Conservation (phyloP, 371 early-diverging fungal genomes). For the Coemansia sp. region DNA sequence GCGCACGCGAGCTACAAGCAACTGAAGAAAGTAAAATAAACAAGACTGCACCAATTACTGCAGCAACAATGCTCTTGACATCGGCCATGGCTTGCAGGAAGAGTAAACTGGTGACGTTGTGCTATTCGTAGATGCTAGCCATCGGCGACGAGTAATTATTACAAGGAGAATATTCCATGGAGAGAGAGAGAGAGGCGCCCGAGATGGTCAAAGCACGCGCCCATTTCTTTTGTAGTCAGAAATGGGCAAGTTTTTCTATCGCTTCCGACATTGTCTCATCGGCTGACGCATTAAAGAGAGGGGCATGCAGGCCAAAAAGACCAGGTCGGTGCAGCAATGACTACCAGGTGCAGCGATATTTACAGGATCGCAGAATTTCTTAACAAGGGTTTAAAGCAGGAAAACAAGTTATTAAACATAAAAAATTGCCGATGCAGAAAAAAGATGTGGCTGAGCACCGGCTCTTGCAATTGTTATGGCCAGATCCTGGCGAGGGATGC, state of each 20-base stretch:
- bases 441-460: not conserved
- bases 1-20: slow-evolving; percentile 7
- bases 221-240: not conserved
- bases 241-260: not conserved
- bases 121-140: not conserved
- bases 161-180: not conserved
- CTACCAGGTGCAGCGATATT: not conserved
- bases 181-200: not conserved
- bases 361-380: not conserved
- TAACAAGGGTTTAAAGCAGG: not conserved
- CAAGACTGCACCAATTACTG: not conserved
- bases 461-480: not conserved
- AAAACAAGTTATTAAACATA: not conserved
- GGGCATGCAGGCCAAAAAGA: slow-evolving; percentile 4
- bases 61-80: slow-evolving; percentile 9
- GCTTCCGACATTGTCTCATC: slow-evolving; percentile 9
- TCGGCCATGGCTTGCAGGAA: slow-evolving; percentile 11
- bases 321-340: slow-evolving; percentile 2
- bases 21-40: not conserved
- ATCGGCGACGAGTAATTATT: not conserved
- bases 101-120: not conserved
- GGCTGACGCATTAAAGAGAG: not conserved
- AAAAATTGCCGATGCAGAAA: no score
- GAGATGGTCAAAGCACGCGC: not conserved
- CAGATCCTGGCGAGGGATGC: no score